Percentiles rank a stretch among this genome's conserved stretches.
Conservation (phyloP, 2,329 filamentous ascomycete species). For the Erysiphe pulchra region DNA sequence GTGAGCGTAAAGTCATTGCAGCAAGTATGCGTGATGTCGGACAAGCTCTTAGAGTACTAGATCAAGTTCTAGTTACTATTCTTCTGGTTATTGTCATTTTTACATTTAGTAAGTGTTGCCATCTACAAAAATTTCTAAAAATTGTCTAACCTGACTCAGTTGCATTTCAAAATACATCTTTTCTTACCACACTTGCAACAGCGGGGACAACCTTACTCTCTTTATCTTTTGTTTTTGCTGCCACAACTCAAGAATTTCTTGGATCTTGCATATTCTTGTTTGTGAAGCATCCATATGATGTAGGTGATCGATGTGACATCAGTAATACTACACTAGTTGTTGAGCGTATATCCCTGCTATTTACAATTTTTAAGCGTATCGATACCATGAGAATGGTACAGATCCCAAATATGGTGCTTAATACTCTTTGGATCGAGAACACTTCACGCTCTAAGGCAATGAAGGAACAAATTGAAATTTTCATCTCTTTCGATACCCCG, state of each 20-base stretch:
- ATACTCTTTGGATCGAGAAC: conserved; percentile 89
- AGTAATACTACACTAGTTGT: conserved; percentile 39
- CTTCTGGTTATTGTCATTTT: conserved; percentile 61
- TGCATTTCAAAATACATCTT: conserved; percentile 68
- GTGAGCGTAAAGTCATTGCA: conserved; percentile 66
- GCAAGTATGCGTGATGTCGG: conserved; percentile 96
- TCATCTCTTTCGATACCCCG: conserved; percentile 61
- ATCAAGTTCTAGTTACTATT: conserved; percentile 60
- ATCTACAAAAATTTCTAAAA: conserved; percentile 9
- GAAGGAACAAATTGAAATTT: conserved; percentile 56
- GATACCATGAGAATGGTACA: conserved; percentile 53
- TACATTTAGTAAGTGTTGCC: conserved; percentile 38
- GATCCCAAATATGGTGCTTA: conserved; percentile 74
- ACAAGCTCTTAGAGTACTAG: conserved; percentile 75
- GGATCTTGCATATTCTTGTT: conserved; percentile 97
- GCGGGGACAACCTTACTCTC: conserved; percentile 82
- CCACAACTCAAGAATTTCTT: conserved; percentile 82
- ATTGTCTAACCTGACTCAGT: conserved; percentile 19
- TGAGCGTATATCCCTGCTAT: conserved; percentile 82
- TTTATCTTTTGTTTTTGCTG: conserved; percentile 87
- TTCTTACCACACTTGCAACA: conserved; percentile 64
- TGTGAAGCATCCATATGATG: conserved; percentile 93
- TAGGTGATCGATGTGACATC: conserved; percentile 82
- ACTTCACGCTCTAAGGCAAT: conserved; percentile 75
- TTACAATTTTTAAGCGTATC: conserved; percentile 72